Evolutionary conservation across 2,329 filamentous ascomycete genomes (phyloP), one percentile per base, ranked within the genome.

Genomic region (Leptographium procerum): DNA sequence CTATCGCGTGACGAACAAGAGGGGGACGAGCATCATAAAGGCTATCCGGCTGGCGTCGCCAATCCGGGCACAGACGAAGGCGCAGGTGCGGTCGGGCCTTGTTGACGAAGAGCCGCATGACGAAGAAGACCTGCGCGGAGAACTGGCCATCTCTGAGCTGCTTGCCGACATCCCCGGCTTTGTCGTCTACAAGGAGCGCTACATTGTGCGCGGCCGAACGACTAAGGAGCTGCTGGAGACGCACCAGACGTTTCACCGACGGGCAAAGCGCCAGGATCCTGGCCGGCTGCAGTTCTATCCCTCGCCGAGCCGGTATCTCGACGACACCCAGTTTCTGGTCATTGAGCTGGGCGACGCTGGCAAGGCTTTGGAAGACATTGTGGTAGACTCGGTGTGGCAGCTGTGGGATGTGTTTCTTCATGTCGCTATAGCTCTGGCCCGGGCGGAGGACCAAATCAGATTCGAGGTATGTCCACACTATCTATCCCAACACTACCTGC

Each of bases 331-430:
- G 22, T 86, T 86, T 58, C 66, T 86, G 4, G 82, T 83, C 1
- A 77, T 86, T 0, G 83, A 86, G 68, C 70, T 86, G 4, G 83
- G 82, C 0, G 83, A 86, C 64, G 83, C 83, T 0, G 83, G 83
- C 1, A 75, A 67, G 1, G 80, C 82, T 0, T 69, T 86, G 8
- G 83, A 86, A 57, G 79, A 85, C 55, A 80, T 81, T 66, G 64
- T 73, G n/a, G 65, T 85, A 22, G 68, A 66, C 2, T 73, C 69
- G 2, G 70, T 74, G 26, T 73, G 73, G 57, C 78, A 85, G 63
- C 64, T 86, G 4, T 86, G 83, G 82, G 83, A 86, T 58, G 75
- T 85, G 3, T 83, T 86, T 61, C 72, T 86, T 31, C 74, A 82
- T 19, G 77, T 83, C 19, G 76, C 82, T 1, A 77, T 85, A 59